Evolutionary conservation across 805 yeast species (phyloP).

Genomic region (Nakazawaea peltata): DNA sequence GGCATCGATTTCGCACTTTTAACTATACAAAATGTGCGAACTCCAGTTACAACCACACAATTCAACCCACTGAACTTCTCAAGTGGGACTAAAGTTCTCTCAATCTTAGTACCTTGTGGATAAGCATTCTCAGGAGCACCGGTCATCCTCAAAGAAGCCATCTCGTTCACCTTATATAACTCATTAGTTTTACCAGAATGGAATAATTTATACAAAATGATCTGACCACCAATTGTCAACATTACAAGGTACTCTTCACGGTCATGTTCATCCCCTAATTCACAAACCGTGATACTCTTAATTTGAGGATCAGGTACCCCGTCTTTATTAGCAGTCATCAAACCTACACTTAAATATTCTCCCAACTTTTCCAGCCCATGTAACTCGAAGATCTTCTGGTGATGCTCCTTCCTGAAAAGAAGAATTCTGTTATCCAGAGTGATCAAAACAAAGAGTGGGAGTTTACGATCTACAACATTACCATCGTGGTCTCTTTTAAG

Average conservation of each 20-base stretch:
- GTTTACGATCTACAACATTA: slow-evolving; percentile 19
- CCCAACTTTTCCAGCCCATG: slow-evolving; percentile 40
- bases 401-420: slow-evolving; percentile 48
- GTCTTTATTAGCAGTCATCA: slow-evolving; percentile 39
- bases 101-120: slow-evolving; percentile 58
- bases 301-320: slow-evolving; percentile 65
- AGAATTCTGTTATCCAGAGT: slow-evolving; percentile 74
- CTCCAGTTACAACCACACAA: slow-evolving; percentile 66
- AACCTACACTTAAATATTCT: slow-evolving; percentile 31
- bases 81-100: slow-evolving; percentile 56
- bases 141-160: slow-evolving; percentile 38
- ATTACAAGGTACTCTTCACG: slow-evolving; percentile 61
- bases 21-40: slow-evolving; percentile 59
- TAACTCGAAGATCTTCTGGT: slow-evolving; percentile 45
- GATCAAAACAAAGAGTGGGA: slow-evolving; percentile 50
- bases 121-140: slow-evolving; percentile 82
- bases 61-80: slow-evolving; percentile 50
- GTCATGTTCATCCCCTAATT: slow-evolving; percentile 49
- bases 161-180: slow-evolving; percentile 35
- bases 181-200: slow-evolving; percentile 35
- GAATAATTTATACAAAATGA: slow-evolving; percentile 55
- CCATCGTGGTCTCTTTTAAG: slow-evolving; percentile 18
- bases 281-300: slow-evolving; percentile 54
- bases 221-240: slow-evolving; percentile 76
- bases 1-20: slow-evolving; percentile 60